Percentiles rank a stretch among this genome's conserved stretches.
phyloP scores from a whole-genome alignment of 2,329 filamentous ascomycete genomes.

The Sclerotinia spermophila region DNA sequence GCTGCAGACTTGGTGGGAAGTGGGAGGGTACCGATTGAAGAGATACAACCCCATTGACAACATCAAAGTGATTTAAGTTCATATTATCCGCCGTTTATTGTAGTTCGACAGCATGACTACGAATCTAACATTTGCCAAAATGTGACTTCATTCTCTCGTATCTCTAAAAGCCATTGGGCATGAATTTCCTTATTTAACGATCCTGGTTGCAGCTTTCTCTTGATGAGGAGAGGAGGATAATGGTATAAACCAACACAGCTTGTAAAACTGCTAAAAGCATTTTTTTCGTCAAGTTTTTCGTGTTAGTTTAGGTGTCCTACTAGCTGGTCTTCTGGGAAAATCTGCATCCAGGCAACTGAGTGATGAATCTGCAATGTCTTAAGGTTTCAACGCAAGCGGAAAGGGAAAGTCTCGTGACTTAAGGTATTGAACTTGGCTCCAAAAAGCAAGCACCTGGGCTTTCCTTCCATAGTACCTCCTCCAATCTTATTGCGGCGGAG shows the following conservation, averaged over 20 bases:
- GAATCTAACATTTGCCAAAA: neutral
- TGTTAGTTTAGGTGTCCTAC: neutral
- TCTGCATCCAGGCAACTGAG: neutral
- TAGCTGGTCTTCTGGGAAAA: neutral
- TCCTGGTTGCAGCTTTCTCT: neutral
- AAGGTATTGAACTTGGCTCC: neutral
- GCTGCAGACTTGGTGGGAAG: neutral
- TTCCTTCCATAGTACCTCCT: neutral
- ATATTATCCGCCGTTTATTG: neutral
- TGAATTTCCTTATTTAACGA: neutral
- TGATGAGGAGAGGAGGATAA: neutral
- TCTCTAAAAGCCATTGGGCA: neutral
- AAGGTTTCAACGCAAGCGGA: neutral
- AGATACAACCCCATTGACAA: neutral
- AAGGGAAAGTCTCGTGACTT: neutral
- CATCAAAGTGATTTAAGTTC: neutral
- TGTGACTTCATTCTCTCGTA: fast-evolving
- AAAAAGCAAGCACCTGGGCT: neutral
- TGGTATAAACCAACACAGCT: neutral
- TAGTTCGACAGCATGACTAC: neutral
- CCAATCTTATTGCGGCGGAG: neutral
- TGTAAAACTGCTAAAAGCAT: neutral
- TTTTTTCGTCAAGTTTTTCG: neutral
- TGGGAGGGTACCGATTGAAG: neutral
- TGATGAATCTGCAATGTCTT: neutral